Evolutionary conservation across 768 basidiomycete genomes (phyloP), one percentile per base, ranked within the genome.

Genomic region (Pholiota microspora): DNA sequence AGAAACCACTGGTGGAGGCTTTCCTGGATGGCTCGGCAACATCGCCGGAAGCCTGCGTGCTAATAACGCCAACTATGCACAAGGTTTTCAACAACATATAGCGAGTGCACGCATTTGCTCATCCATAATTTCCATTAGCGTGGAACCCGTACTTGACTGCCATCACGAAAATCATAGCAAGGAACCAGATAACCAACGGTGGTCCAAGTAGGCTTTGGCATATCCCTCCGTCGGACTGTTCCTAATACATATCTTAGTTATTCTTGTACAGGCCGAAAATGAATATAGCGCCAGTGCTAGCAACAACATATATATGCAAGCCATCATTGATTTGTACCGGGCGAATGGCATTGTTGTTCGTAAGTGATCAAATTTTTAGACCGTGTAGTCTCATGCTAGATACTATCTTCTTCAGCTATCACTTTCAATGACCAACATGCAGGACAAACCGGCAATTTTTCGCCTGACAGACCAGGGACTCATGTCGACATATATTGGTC

Each of bases 1-100:
- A 6, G 79, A 81, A 64, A 80, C 79, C 3, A 80, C 80, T 3
- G 80, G 79, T 6, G 80, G 80, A 13, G 80, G 82, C 4, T 80
- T 83, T 57, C 82, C 83, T 10, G 82, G 82, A 4, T 83, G 81
- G 82, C 78, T 80, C 29, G 80, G 77, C 7, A 79, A 81, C 63
- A 76, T 79, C 24, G 76, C 79, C 28, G 78, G 78, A 16, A 63
- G 68, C 35, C 71, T 81, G 51, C 71, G 80, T 31, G 80, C 79
- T 16, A 76, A 81, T 47, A 78, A 82, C 62, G 57, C 75, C 5
- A 73, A 70, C 48, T 84, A 80, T 61, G 71, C 71, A 29, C 64
- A 73, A 71, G 72, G 78, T 75, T 21, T 15, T 59, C 55, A 21
- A 25, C 13, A 18, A 34, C 27, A 10, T 8, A 46, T 18, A 44